phyloP scores from a whole-genome alignment of 2,329 filamentous ascomycete species.

The Fusarium sp. region DNA sequence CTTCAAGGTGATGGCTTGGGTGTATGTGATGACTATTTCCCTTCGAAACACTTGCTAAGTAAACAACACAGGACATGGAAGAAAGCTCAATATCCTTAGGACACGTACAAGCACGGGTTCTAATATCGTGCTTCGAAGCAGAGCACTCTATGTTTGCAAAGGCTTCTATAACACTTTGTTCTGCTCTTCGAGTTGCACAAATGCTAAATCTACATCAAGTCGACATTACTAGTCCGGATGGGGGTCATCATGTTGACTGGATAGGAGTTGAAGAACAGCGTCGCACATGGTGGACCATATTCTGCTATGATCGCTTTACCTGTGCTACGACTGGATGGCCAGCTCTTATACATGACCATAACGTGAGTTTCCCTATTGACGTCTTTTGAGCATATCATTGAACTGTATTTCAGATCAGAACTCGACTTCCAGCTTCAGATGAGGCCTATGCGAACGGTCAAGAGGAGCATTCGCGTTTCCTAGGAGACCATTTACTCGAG shows the following conservation, averaged over 20 bases:
- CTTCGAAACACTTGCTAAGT: background rate
- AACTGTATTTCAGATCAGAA: constrained; percentile 1
- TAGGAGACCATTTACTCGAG: constrained; percentile 12
- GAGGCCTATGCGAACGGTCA: constrained; percentile 5
- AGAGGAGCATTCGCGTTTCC: constrained; percentile 11
- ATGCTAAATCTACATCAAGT: constrained; percentile 4
- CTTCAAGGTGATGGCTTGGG: background rate
- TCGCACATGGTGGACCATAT: constrained; percentile 29
- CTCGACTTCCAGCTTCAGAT: constrained; percentile 17
- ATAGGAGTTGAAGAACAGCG: constrained; percentile 16
- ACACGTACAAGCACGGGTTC: constrained; percentile 10
- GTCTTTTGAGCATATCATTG: background rate
- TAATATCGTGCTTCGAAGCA: constrained; percentile 23
- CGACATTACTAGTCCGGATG: background rate
- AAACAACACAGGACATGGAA: background rate
- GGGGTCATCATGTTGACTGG: background rate
- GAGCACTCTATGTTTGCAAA: constrained; percentile 27
- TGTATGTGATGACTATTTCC: background rate
- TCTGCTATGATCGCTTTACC: constrained; percentile 25
- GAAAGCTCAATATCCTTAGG: background rate
- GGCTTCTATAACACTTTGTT: constrained; percentile 19
- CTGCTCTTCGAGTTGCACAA: constrained; percentile 11
- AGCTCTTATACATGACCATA: background rate
- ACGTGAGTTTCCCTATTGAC: background rate
- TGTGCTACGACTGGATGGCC: constrained; percentile 28